These are phyloP conservation scores for Tremellales sp. DNA, from an alignment of 1,284 basidiomycete species.

Conservation along the genomic window DNA sequence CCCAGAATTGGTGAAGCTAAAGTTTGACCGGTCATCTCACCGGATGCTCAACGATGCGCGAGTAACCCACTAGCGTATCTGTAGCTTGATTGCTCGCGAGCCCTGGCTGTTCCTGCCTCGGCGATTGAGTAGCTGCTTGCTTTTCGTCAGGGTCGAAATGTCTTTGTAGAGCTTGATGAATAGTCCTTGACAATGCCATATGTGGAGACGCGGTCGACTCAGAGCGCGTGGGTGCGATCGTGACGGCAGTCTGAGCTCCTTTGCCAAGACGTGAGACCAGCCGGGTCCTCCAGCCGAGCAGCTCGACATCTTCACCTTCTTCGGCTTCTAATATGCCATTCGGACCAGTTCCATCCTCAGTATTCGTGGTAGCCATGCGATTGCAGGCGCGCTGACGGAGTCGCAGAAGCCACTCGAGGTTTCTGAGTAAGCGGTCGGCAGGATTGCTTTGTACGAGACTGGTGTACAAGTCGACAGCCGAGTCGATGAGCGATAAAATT, in stretches of 20 bases:
- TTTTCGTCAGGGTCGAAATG: constrained; percentile 7
- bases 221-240: neutral
- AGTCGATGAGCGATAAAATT: constrained; percentile 21
- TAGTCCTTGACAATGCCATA: constrained; percentile 5
- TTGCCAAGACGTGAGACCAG: constrained; percentile 15
- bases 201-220: neutral
- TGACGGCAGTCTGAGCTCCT: constrained; percentile 8
- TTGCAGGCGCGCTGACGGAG: constrained; percentile 22
- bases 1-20: constrained; percentile 11
- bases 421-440: constrained; percentile 18
- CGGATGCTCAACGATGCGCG: neutral
- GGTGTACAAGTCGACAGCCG: constrained; percentile 22
- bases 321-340: too few species aligned
- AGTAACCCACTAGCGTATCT: constrained; percentile 6
- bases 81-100: neutral
- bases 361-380: neutral
- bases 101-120: too few species aligned
- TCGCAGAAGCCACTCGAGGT: constrained; percentile 27
- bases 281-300: constrained; percentile 34
- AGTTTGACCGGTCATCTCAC: neutral
- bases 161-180: constrained; percentile 12
- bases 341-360: too few species aligned
- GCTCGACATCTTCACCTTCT: constrained; percentile 16
- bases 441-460: constrained; percentile 11
- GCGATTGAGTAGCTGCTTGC: too few species aligned